Conservation (phyloP, 495 filamentous ascomycete genomes). For the Hyaloscypha variabilis region DNA sequence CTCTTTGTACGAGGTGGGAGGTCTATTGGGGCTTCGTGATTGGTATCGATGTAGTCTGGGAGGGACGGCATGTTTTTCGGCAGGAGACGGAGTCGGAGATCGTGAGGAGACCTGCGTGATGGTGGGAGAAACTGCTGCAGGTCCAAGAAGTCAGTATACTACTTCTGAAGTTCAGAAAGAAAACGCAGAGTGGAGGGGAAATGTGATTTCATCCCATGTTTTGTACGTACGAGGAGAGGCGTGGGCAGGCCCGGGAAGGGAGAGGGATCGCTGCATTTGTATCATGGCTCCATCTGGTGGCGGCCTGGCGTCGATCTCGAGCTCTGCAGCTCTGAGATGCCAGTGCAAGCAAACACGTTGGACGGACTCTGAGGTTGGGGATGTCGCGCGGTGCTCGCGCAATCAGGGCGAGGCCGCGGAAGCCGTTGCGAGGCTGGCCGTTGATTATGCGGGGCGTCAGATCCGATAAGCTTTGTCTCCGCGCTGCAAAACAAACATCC, state of each 20-base stretch:
- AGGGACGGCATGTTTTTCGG: constrained; percentile 22
- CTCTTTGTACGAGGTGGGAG: constrained; percentile 29
- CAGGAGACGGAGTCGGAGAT: constrained; percentile 33
- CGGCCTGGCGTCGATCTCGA: constrained; percentile 29
- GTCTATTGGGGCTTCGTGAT: constrained; percentile 29
- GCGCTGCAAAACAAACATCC: not conserved
- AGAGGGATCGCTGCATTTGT: constrained; percentile 36
- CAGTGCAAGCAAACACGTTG: constrained; percentile 3
- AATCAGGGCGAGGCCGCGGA: constrained; percentile 5
- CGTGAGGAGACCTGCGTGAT: constrained; percentile 35
- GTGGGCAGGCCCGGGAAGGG: constrained; percentile 38
- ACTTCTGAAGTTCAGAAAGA: not conserved
- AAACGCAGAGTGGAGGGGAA: not conserved
- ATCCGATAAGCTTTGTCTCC: not conserved
- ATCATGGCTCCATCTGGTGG: constrained; percentile 38
- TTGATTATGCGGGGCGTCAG: not conserved
- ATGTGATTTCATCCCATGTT: not conserved
- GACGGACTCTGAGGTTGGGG: not conserved
- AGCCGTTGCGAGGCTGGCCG: constrained; percentile 3
- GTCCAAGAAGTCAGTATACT: constrained; percentile 17
- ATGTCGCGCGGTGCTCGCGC: not conserved
- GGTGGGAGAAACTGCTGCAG: constrained; percentile 32
- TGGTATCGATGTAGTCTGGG: constrained; percentile 30
- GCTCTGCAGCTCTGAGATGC: constrained; percentile 33
- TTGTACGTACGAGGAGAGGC: constrained; percentile 38